Percentiles rank a stretch among this genome's conserved stretches.
These are phyloP conservation scores for Gardenia jasminoides DNA, from an alignment of 257 asterid genomes.

Conservation along the genomic window DNA sequence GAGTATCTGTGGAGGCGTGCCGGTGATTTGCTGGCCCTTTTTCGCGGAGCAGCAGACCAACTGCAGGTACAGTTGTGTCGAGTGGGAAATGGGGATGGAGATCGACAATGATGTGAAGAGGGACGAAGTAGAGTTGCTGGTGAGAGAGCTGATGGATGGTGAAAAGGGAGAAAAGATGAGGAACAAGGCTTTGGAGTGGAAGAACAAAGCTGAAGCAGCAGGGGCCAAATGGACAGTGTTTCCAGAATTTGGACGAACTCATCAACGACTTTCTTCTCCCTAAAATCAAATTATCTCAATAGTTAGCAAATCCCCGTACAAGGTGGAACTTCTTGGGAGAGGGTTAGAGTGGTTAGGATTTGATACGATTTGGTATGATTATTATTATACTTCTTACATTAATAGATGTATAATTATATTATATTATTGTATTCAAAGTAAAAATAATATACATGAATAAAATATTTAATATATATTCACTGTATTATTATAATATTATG, in stretches of 20 bases:
- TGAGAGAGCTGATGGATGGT: conserved; percentile 45
- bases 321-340: not conserved
- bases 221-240: conserved; percentile 31
- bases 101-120: conserved; percentile 29
- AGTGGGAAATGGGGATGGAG: conserved; percentile 32
- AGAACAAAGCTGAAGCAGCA: conserved; percentile 36
- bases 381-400: no score
- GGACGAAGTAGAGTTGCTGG: conserved; percentile 21
- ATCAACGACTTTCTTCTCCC: conserved; percentile 25
- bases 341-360: no score
- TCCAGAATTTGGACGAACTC: conserved; percentile 29
- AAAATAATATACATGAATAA: no score
- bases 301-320: not conserved
- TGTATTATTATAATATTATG: no score
- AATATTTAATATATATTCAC: no score
- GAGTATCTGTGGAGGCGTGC: conserved; percentile 36
- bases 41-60: conserved; percentile 31
- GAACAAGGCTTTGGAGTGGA: conserved; percentile 40
- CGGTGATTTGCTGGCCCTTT: conserved; percentile 39
- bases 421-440: no score
- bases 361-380: no score
- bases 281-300: no score
- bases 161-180: conserved; percentile 49
- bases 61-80: conserved; percentile 22
- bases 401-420: no score